Base-by-base conservation (phyloP, 2,329 filamentous ascomycete genomes). In the Coccinonectria pachysandricola region DNA sequence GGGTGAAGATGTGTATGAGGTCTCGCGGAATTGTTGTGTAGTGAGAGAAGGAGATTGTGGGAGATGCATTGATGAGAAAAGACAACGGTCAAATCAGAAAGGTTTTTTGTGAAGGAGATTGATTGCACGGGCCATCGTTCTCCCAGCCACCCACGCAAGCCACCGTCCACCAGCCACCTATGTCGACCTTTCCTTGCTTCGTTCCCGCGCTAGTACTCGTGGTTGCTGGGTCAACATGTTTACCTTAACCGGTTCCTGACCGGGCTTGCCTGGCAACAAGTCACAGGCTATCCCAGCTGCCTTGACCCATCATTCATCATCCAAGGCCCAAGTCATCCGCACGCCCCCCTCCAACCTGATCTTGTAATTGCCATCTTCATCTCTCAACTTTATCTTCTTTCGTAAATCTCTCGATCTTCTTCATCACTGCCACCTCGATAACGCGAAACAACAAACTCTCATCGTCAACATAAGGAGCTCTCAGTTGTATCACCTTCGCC, bases 181-280 rank as follows among this genome's bases (percentile, higher is more conserved):
- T n/a, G n/a, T n/a, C n/a, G n/a, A n/a, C n/a, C n/a, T n/a, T n/a
- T n/a, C n/a, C n/a, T n/a, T n/a, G n/a, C n/a, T n/a, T n/a, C n/a
- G n/a, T n/a, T n/a, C n/a, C n/a, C n/a, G n/a, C n/a, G n/a, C n/a
- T n/a, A n/a, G n/a, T n/a, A n/a, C 33, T 21, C 12, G 10, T 7
- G 26, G 53, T 56, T 56, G 53, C 52, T 43, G 25, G 21, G 52
- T 41, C 53, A 56, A 56, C 53, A 35, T 37, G 36, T 49, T 46
- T 43, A 47, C 48, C 41, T 39, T n/a, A n/a, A n/a, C n/a, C n/a
- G n/a, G n/a, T n/a, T n/a, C n/a, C n/a, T n/a, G n/a, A n/a, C n/a
- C n/a, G n/a, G n/a, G 38, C 30, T 32, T 45, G 40, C 43, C 43
- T 45, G 24, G 31, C 27, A 33, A 33, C 31, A 33, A 33, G 31